A percentile compares a stretch with the other conserved stretches of the same genome.
phyloP scores from a whole-genome alignment of 129 eudicot genomes.

The Daucus carota region DH1_v3.0 NC_030389.2:4028501-4029000 shows the following conservation, averaged over 20 bases:
- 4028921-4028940: neutral
- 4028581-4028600: constrained; percentile 21
- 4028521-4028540: neutral
- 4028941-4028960: neutral
- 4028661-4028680: constrained; percentile 20
- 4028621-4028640: constrained; percentile 30
- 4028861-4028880: neutral
- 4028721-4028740: neutral
- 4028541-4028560: constrained; percentile 18
- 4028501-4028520: constrained; percentile 11
- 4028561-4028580: constrained; percentile 17
- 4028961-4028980: constrained; percentile 1
- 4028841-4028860: constrained; percentile 5
- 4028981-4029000: neutral
- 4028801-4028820: neutral
- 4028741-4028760: neutral
- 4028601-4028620: constrained; percentile 1
- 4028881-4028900: neutral
- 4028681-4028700: constrained; percentile 22
- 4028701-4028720: neutral
- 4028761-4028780: constrained; percentile 1
- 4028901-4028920: neutral
- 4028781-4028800: neutral
- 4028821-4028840: neutral
- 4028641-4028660: constrained; percentile 16